A percentile compares a stretch with the other conserved stretches of the same genome.
These are phyloP conservation scores for Metschnikowia koreensis DNA, from an alignment of 805 yeast species.

Conservation along the genomic window DNA sequence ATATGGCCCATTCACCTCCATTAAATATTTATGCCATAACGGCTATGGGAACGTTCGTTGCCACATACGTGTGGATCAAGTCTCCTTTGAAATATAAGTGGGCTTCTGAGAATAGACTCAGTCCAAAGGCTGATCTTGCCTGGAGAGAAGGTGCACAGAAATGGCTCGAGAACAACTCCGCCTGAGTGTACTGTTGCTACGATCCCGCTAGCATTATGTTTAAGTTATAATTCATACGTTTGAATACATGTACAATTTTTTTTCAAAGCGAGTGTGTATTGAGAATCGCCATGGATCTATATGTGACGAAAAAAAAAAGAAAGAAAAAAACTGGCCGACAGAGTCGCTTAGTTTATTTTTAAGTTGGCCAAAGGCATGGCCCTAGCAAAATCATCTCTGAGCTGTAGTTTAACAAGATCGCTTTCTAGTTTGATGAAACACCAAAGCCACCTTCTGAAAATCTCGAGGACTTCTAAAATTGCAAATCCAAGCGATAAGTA, in stretches of 20 bases:
- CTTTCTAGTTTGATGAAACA: slow-evolving; percentile 78
- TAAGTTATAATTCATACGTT: slow-evolving; percentile 1
- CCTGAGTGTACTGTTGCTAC: background rate
- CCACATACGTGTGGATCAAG: slow-evolving; percentile 36
- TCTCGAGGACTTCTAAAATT: slow-evolving; percentile 67
- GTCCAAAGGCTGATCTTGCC: slow-evolving; percentile 48
- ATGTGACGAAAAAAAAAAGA: background rate
- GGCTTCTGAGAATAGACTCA: slow-evolving; percentile 41
- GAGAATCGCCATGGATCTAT: background rate
- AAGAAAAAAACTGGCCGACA: background rate
- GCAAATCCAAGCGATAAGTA: slow-evolving; percentile 56
- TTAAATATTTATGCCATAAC: slow-evolving; percentile 40
- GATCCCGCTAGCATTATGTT: background rate
- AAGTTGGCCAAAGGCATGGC: slow-evolving; percentile 16
- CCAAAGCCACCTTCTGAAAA: slow-evolving; percentile 88
- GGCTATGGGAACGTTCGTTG: slow-evolving; percentile 42
- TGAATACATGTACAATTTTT: slow-evolving; percentile 3
- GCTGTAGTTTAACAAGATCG: slow-evolving; percentile 49
- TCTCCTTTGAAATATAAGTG: slow-evolving; percentile 44
- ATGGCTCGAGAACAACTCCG: slow-evolving; percentile 35
- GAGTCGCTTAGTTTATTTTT: slow-evolving; percentile 4
- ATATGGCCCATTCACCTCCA: slow-evolving; percentile 37
- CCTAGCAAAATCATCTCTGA: slow-evolving; percentile 15
- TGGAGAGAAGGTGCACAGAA: slow-evolving; percentile 47
- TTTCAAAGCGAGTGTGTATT: background rate